phyloP scores from a whole-genome alignment of 257 asterid species.

The Voacanga thouarsii region DNA sequence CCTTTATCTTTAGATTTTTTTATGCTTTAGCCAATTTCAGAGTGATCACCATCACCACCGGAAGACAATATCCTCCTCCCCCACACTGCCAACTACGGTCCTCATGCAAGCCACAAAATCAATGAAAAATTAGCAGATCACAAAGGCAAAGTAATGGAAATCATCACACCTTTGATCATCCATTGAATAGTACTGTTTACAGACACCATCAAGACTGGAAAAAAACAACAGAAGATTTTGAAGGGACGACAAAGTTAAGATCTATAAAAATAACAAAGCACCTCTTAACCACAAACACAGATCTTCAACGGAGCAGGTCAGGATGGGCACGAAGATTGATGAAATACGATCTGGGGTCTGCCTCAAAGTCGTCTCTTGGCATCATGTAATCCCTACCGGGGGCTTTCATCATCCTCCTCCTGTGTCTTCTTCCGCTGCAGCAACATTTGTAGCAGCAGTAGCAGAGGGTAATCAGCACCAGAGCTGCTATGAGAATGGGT shows the following conservation, averaged over 20 bases:
- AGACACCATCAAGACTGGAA: not conserved
- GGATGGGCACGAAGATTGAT: constrained; percentile 16
- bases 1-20: too few relatives aligned
- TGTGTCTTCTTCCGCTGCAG: constrained; percentile 2
- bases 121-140: too few relatives aligned
- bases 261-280: not conserved
- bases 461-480: not conserved
- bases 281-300: not conserved
- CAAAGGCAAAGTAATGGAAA: not conserved
- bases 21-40: too few relatives aligned
- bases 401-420: constrained; percentile 24
- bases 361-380: constrained; percentile 3
- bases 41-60: too few relatives aligned
- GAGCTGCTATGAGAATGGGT: not conserved
- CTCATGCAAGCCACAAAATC: not conserved
- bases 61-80: too few relatives aligned
- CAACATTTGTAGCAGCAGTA: constrained; percentile 15
- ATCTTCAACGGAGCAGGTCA: not conserved
- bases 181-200: not conserved
- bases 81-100: not conserved
- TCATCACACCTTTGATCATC: not conserved
- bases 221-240: not conserved
- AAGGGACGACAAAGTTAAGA: not conserved
- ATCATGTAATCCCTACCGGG: constrained; percentile 25
- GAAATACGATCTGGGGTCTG: constrained; percentile 18